Evolutionary conservation across 129 eudicot genomes (phyloP), one percentile per base, ranked within the genome.

Genomic region (Flaveria ramosissima): DNA sequence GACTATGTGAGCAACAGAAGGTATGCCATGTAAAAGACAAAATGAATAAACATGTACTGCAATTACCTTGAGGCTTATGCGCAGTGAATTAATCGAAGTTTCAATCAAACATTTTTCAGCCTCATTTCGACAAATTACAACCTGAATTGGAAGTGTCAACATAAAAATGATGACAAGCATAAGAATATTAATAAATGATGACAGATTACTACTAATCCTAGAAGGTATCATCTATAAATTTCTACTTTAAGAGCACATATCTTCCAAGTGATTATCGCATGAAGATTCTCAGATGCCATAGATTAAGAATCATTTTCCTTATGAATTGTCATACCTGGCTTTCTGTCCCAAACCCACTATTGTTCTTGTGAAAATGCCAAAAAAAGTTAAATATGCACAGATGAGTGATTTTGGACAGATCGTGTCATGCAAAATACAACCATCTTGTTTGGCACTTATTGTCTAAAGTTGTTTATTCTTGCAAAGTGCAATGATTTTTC

Each of bases 31-130:
- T 39, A 15, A 27, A 17, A 1, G 60, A n/a, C 41, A 61, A 9
- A 61, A 61, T 3, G 6, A 19, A 14, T 26, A 62, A 62, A 27
- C 10, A 62, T 27, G 30, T 62, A 62, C 11, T 62, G 68, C 17
- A 63, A 63, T 15, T 63, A 93, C 98, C 93, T 93, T 91, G 73
- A 93, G 93, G 79, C 98, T 93, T 73, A 93, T 93, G 16, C 98
- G 91, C 68, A 93, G 83, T 16, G 98, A 93, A 84, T 91, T 93
- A 50, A 93, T 93, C 23, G 97, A 93, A 30, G 98, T 93, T 87
- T 93, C 98, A 73, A 93, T 91, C 86, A 93, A 87, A 82, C 98
- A 93, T 80, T 91, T 93, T 78, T 93, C 98, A 81, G 98, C 93
- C 61, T 93, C 98, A 81, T 93, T 93, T 89, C 98, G 88, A 77